These are phyloP conservation scores for Talaromyces thailandensis DNA, from an alignment of 495 filamentous ascomycete species.

Conservation along the genomic window DNA sequence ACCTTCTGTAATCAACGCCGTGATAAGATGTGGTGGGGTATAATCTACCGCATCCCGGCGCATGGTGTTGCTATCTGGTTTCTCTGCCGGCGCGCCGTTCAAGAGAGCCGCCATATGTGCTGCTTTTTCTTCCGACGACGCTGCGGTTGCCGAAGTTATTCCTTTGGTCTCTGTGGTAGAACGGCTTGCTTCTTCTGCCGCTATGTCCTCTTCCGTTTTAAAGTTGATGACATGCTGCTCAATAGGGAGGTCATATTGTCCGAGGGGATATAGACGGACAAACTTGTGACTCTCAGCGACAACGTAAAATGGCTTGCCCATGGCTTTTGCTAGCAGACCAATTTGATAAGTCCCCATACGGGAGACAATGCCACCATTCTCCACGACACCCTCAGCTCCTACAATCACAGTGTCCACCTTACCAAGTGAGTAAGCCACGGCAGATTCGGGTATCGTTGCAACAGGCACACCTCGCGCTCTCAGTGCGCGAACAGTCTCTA, in stretches of 20 bases:
- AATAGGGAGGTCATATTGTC: slow-evolving; percentile 69
- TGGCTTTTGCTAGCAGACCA: slow-evolving; percentile 67
- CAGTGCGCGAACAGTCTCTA: slow-evolving; percentile 56
- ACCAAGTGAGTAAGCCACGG: slow-evolving; percentile 78
- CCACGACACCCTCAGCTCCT: slow-evolving; percentile 88
- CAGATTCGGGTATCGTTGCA: slow-evolving; percentile 70
- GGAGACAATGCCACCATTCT: slow-evolving; percentile 87
- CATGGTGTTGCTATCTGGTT: not conserved
- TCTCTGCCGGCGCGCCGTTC: slow-evolving; percentile 6
- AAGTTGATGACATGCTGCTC: slow-evolving; percentile 70
- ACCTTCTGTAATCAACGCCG: slow-evolving; percentile 67
- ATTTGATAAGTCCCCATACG: slow-evolving; percentile 89
- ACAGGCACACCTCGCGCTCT: slow-evolving; percentile 69
- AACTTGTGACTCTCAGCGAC: slow-evolving; percentile 95
- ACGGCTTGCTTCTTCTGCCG: slow-evolving; percentile 21
- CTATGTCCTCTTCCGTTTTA: slow-evolving; percentile 41
- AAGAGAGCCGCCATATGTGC: slow-evolving; percentile 8
- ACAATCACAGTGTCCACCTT: slow-evolving; percentile 76
- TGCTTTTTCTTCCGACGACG: slow-evolving; percentile 13
- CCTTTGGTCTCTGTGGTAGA: slow-evolving; percentile 10
- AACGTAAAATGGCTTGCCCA: slow-evolving; percentile 78
- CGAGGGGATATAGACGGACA: slow-evolving; percentile 68
- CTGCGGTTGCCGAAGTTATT: slow-evolving; percentile 15
- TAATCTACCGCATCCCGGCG: slow-evolving; percentile 64
- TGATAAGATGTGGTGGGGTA: slow-evolving; percentile 75